Base-by-base conservation (phyloP, 2,329 filamentous ascomycete species). In the Alternaria brassicae region DNA sequence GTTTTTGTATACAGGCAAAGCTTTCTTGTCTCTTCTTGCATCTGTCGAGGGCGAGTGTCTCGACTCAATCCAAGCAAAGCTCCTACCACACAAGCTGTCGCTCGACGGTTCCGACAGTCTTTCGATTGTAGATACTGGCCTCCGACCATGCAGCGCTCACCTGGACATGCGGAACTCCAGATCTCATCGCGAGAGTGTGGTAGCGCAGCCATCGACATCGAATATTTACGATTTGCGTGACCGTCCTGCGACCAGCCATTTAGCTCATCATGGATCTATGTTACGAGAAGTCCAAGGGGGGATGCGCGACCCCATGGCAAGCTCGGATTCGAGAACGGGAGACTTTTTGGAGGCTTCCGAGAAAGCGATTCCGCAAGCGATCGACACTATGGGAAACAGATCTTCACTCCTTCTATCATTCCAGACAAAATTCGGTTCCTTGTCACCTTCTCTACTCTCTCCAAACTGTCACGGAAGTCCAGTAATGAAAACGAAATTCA, bases 51-150 rank as follows among this genome's bases (percentile, higher is more conserved):
- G 45, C 50, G 9, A 56, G 28, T 56, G 50, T 50, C 45, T 56
- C 50, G 37, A 56, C 42, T 36, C 50, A 44, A 7, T 56, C 21
- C 13, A 15, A 37, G 45, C n/a, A 56, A 50, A 56, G 53, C 53
- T 56, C 25, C 37, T 60, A 60, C 57, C 21, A 60, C 32, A 60
- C 23, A 60, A 40, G 52, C 57, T 60, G 19, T 60, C 39, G 36
- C 53, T 53, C 15, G n/a, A 53, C 49, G 23, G 21, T 17, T 48
- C 28, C 15, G 50, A 50, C n/a, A n/a, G 21, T 56, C 37, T 21
- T 15, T 21, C 10, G 37, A 28, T 44, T 54, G 23, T 15, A 34
- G 23, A 54, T 30, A 39, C 32, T 30, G 23, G 34, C 19, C 32
- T 39, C 23, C 21, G 27, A 21, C 9, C 2, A 36, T 45, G 7